Base-by-base conservation (phyloP, 2,329 filamentous ascomycete species). In the Clonostachys rhizophaga region DNA sequence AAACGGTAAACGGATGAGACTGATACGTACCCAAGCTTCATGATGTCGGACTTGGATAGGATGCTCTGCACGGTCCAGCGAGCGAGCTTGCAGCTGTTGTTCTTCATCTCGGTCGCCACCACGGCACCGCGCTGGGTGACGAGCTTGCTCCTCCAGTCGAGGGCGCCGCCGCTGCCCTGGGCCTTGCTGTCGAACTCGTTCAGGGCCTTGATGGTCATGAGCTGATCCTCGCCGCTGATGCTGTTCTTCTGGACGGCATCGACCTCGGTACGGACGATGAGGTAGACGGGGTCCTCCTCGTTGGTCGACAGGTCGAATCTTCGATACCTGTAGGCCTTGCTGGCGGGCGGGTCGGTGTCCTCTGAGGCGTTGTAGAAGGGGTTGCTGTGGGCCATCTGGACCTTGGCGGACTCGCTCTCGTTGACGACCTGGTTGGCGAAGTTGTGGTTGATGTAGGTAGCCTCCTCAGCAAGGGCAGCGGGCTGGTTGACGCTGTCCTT, bases 181-280 rank as follows among this genome's bases (percentile, higher is more conserved):
- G 94, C 94, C 78, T 96, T 96, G 83, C 84, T 91, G 75, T 99
- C 94, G 65, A 97, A 99, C 76, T 99, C 94, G 77, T 99, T 99
- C 58, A 99, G 84, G 5, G 94, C 94, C 76, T 96, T 95, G 72
- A 99, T 84, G 37, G 88, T 89, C 60, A 99, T 68, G 72, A 85
- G 86, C 70, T 96, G 91, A 69, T 97, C 90, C 59, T 96, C 90
- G 63, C 91, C 90, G 62, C 79, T 90, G 69, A 91, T 89, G 63
- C 86, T 86, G 77, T 95, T 96, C 85, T 95, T 96, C 71, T 95
- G 83, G 33, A 96, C 87, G 17, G 94, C 92, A 63, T 99, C 94
- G 49, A 97, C 76, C 76, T 99, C 94, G 35, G 94, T 95, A 58
- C 94, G 87, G 54, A 99, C 94, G 58, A 97, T 78, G 55, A 99